Conservation (phyloP, 1,284 basidiomycete genomes). For the Moesziomyces antarcticus region DNA sequence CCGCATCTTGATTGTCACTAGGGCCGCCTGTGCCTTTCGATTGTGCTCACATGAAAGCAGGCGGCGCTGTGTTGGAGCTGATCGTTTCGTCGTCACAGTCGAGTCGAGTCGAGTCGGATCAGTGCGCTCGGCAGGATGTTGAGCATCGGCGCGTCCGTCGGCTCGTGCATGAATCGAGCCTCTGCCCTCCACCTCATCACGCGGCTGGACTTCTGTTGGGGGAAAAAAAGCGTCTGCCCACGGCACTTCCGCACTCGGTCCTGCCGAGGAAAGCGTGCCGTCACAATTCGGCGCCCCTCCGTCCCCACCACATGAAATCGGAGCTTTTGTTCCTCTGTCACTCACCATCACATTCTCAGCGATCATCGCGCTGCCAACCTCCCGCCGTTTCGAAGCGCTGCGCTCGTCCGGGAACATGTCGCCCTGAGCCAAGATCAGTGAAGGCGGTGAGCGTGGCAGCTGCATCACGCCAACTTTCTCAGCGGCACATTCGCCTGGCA, state of each 20-base stretch:
- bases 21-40: too few species aligned
- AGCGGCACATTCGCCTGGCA: neutral
- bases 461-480: neutral
- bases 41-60: too few species aligned
- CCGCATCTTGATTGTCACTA: too few species aligned
- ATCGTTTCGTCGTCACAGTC: too few species aligned
- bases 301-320: neutral
- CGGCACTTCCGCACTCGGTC: neutral
- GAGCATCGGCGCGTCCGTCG: too few species aligned
- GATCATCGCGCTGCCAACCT: neutral
- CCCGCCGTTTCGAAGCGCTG: too few species aligned
- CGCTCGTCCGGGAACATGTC: neutral
- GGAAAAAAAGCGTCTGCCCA: neutral
- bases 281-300: too few species aligned
- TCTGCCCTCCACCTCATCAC: slow-evolving; percentile 3
- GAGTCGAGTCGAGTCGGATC: too few species aligned
- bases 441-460: neutral
- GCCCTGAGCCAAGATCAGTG: neutral
- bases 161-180: neutral
- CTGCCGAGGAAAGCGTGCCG: too few species aligned
- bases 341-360: neutral
- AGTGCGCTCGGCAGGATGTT: too few species aligned
- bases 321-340: neutral
- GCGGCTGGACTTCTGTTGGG: neutral
- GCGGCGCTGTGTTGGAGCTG: neutral